phyloP scores from a whole-genome alignment of 306 rosid species.

The Adenanthera pavonina region DNA sequence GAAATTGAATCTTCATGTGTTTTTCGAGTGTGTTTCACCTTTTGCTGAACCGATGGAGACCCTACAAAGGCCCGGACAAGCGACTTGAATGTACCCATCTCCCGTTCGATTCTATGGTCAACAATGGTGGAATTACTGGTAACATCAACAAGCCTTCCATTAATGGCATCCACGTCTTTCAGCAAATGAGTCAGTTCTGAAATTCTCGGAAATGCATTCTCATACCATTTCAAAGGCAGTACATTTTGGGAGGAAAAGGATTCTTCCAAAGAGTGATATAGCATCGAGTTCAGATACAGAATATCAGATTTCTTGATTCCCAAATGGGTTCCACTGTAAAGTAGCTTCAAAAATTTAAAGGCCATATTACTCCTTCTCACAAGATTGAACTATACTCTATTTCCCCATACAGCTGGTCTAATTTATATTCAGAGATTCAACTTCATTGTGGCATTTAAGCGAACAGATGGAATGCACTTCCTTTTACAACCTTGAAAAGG shows the following conservation, averaged over 20 bases:
- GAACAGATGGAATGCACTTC: not conserved
- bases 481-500: not conserved
- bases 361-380: constrained; percentile 41
- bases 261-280: constrained; percentile 58
- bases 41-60: constrained; percentile 57
- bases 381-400: not conserved
- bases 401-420: not conserved
- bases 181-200: constrained; percentile 49
- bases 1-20: constrained; percentile 30
- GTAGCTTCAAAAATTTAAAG: constrained; percentile 38
- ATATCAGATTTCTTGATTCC: constrained; percentile 42
- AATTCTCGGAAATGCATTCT: constrained; percentile 53
- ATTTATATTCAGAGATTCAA: not conserved
- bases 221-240: constrained; percentile 56
- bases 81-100: constrained; percentile 65
- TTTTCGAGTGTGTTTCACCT: constrained; percentile 41
- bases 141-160: constrained; percentile 71
- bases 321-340: constrained; percentile 35
- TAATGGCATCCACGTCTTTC: constrained; percentile 60
- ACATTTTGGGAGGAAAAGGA: constrained; percentile 38
- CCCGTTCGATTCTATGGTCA: constrained; percentile 51
- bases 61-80: constrained; percentile 71
- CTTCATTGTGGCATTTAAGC: not conserved
- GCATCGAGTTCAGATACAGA: constrained; percentile 47
- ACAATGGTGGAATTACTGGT: constrained; percentile 55